phyloP scores from a whole-genome alignment of 2,329 filamentous ascomycete genomes.

The Aureobasidium sp. region DNA sequence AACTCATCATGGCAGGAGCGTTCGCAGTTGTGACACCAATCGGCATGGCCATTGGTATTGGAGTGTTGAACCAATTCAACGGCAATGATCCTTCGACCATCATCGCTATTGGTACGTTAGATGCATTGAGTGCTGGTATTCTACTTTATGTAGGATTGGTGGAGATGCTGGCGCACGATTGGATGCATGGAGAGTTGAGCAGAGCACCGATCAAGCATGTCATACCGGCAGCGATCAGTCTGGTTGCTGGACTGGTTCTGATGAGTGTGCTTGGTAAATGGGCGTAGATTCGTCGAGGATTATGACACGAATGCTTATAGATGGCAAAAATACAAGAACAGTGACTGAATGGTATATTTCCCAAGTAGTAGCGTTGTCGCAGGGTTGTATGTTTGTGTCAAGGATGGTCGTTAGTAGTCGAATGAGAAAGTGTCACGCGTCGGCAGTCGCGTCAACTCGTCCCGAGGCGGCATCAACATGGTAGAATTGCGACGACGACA shows the following conservation, averaged over 20 bases:
- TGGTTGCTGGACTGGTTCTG: constrained; percentile 54
- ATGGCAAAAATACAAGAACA: no score
- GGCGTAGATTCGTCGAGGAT: constrained; percentile 39
- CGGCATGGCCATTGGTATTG: constrained; percentile 73
- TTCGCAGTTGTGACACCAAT: constrained; percentile 67
- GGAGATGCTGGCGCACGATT: constrained; percentile 71
- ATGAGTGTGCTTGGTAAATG: constrained; percentile 71
- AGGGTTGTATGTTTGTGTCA: no score
- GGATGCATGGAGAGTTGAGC: constrained; percentile 48
- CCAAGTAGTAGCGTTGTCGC: no score
- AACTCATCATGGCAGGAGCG: constrained; percentile 51
- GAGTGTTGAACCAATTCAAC: constrained; percentile 61
- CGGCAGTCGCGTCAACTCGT: neutral
- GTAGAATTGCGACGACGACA: neutral
- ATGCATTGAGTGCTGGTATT: constrained; percentile 66
- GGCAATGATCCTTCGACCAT: constrained; percentile 61
- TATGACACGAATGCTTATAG: no score
- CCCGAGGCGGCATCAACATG: neutral
- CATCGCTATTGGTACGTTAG: constrained; percentile 62
- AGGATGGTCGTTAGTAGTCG: neutral
- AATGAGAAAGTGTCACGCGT: neutral
- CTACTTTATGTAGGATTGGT: constrained; percentile 72
- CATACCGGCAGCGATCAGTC: constrained; percentile 37
- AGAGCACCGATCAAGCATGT: constrained; percentile 39
- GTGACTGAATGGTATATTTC: no score